A percentile compares a stretch with the other conserved stretches of the same genome.
These are phyloP conservation scores for Dimargaris cristalligena DNA, from an alignment of 192 early-diverging fungal species.

Conservation along the genomic window DNA sequence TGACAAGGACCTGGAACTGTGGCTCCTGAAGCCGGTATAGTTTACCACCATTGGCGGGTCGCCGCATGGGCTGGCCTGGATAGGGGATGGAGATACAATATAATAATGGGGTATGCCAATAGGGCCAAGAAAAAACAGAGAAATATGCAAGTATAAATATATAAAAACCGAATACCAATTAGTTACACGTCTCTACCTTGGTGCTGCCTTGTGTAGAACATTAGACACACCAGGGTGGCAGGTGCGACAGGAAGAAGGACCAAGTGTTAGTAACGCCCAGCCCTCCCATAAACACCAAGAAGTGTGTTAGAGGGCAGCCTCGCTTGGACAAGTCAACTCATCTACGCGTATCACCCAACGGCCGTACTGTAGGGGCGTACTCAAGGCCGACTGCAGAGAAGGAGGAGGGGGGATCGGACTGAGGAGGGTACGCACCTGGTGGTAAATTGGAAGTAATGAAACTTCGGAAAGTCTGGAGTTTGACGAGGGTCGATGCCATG, in stretches of 20 bases:
- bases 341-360: neutral
- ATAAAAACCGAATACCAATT: neutral
- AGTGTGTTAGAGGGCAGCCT: neutral
- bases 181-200: neutral
- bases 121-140: neutral
- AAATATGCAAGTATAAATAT: neutral
- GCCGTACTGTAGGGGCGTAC: neutral
- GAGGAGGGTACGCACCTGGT: slow-evolving; percentile 6
- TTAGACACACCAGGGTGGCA: neutral
- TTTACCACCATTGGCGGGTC: slow-evolving; percentile 26
- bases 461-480: slow-evolving; percentile 7
- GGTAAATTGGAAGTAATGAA: slow-evolving; percentile 3
- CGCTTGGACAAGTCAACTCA: neutral
- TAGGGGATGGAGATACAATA: neutral
- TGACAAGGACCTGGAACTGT: slow-evolving; percentile 89
- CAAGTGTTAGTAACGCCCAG: neutral
- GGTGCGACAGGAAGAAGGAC: neutral
- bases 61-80: neutral
- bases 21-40: slow-evolving; percentile 53
- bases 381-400: neutral
- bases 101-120: neutral
- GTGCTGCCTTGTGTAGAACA: neutral
- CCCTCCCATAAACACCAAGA: neutral
- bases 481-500: slow-evolving; percentile 10
- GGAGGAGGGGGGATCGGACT: no score